Evolutionary conservation across 768 basidiomycete genomes (phyloP).

Genomic region (Daedaleopsis nitida): DNA sequence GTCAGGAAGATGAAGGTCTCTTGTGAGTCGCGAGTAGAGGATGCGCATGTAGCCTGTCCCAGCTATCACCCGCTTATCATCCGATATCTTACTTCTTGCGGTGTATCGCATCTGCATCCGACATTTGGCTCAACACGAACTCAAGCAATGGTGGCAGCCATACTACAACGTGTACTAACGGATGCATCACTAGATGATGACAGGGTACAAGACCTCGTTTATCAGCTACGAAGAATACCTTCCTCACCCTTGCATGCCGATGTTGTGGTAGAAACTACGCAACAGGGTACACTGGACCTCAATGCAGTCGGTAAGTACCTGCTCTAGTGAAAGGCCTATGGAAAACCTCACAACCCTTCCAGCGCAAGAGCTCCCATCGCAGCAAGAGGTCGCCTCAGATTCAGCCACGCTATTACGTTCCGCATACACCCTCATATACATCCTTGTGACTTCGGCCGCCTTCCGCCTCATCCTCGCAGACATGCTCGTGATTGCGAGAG

Average conservation of each 20-base stretch:
- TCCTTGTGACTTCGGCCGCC: conserved; percentile 25
- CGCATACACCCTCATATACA: conserved; percentile 7
- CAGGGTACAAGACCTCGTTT: conserved; percentile 27
- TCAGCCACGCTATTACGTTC: conserved; percentile 16
- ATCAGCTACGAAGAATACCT: conserved; percentile 12
- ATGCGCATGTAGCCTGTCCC: no score
- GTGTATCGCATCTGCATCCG: no score
- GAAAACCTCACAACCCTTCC: background rate
- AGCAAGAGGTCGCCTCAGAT: conserved; percentile 17
- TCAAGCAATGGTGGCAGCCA: no score
- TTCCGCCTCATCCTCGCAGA: conserved; percentile 29
- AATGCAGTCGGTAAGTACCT: conserved; percentile 1
- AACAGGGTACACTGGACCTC: background rate
- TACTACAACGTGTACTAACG: no score
- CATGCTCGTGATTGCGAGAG: conserved; percentile 20
- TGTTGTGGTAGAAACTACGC: conserved; percentile 16
- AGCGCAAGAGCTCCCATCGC: conserved; percentile 21
- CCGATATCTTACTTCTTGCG: no score
- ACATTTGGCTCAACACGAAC: no score
- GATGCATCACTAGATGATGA: conserved; percentile 22
- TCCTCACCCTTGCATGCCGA: conserved; percentile 20
- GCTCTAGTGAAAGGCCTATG: background rate
- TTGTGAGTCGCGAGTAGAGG: no score
- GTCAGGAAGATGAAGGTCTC: no score
- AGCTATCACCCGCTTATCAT: no score